Evolutionary conservation across 2,329 filamentous ascomycete genomes (phyloP).

Genomic region (Aureobasidium mangrovei): DNA sequence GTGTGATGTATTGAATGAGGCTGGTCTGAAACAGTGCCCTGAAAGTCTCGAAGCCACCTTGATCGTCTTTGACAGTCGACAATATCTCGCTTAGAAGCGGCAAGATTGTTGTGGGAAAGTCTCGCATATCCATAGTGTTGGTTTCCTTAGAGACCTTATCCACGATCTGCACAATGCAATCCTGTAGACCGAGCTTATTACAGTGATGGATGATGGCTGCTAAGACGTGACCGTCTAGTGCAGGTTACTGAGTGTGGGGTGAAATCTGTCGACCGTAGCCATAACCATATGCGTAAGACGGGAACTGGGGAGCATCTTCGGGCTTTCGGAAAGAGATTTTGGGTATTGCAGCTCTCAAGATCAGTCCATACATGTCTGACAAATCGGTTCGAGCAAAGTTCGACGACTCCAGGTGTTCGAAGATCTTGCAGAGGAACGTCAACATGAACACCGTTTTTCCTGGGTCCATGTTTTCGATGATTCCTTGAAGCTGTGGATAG

Average conservation of each 20-base stretch:
- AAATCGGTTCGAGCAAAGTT: not conserved
- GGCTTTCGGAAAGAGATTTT: not conserved
- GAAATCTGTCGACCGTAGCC: not conserved
- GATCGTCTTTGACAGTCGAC: not conserved
- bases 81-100: not conserved
- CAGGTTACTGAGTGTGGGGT: not conserved
- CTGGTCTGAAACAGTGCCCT: not conserved
- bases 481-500: not conserved
- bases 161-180: not conserved
- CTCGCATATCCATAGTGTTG: not conserved
- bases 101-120: not conserved
- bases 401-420: not conserved
- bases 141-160: not conserved
- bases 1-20: not conserved
- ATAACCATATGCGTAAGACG: not conserved
- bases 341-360: not conserved
- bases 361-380: not conserved
- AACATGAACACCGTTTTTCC: not conserved
- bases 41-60: not conserved
- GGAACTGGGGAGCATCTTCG: not conserved
- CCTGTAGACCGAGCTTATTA: not conserved
- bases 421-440: not conserved
- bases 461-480: not conserved
- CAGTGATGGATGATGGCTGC: not conserved
- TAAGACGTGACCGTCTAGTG: not conserved